phyloP scores from a whole-genome alignment of 305 asterid genomes.

The Stenogyne calaminthoides region DNA sequence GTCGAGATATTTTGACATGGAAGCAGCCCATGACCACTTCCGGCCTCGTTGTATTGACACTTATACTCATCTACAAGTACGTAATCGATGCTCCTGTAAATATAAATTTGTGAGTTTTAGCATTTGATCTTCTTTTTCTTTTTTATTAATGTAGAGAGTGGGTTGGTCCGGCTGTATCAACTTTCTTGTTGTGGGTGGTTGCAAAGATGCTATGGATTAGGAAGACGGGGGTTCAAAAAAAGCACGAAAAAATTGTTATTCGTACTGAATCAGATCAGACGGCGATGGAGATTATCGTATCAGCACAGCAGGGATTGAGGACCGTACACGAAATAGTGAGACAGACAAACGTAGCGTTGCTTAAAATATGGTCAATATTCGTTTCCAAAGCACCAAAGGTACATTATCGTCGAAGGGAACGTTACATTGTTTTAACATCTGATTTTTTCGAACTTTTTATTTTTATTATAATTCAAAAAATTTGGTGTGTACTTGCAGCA shows the following conservation, averaged over 20 bases:
- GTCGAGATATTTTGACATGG: conserved; percentile 54
- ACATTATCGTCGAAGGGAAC: not conserved
- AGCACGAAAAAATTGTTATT: conserved; percentile 54
- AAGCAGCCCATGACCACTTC: conserved; percentile 56
- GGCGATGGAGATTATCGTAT: conserved; percentile 74
- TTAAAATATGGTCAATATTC: conserved; percentile 71
- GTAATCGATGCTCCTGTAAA: conserved; percentile 23
- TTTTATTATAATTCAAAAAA: no score
- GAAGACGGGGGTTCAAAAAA: conserved; percentile 32
- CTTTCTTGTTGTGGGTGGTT: conserved; percentile 53
- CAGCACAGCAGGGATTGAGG: conserved; percentile 80
- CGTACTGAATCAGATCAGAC: conserved; percentile 65
- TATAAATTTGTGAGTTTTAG: not conserved
- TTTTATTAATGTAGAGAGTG: conserved; percentile 59
- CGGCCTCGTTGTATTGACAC: conserved; percentile 36
- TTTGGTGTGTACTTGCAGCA: conserved; percentile 51
- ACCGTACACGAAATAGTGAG: conserved; percentile 55
- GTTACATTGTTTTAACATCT: no score
- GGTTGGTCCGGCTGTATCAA: conserved; percentile 70
- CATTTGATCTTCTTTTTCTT: not conserved
- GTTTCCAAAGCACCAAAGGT: conserved; percentile 82
- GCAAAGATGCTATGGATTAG: conserved; percentile 51
- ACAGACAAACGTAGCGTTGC: conserved; percentile 54
- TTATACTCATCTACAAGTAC: conserved; percentile 67
- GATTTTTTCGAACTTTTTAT: no score